phyloP scores from a whole-genome alignment of 805 yeast genomes.

The Candida sonorensis region DNA sequence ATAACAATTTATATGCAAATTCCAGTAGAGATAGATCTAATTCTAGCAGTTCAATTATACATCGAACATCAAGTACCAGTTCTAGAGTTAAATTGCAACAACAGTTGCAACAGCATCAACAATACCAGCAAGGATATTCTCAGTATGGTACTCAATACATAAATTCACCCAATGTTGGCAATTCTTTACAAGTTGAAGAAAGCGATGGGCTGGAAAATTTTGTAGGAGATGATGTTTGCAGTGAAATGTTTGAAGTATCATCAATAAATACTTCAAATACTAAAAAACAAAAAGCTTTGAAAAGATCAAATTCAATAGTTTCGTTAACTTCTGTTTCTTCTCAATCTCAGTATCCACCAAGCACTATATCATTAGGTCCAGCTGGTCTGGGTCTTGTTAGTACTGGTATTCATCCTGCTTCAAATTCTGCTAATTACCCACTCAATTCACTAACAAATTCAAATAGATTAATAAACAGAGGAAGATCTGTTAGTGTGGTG shows the following conservation, averaged over 20 bases:
- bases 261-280: constrained; percentile 22
- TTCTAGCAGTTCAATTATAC: constrained; percentile 12
- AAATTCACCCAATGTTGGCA: constrained; percentile 14
- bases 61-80: constrained; percentile 1
- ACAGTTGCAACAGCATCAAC: constrained; percentile 1
- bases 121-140: background rate
- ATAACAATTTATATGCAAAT: background rate
- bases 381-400: too few relatives aligned
- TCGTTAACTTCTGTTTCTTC: constrained; percentile 20
- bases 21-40: constrained; percentile 14
- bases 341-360: constrained; percentile 15
- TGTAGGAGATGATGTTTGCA: constrained; percentile 5
- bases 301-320: constrained; percentile 23
- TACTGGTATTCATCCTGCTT: constrained; percentile 8
- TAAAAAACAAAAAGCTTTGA: constrained; percentile 21
- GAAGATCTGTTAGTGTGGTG: constrained; percentile 14
- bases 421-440: constrained; percentile 2
- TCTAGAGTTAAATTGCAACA: constrained; percentile 2
- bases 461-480: constrained; percentile 6
- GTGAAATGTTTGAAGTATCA: constrained; percentile 16
- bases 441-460: constrained; percentile 2
- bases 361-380: constrained; percentile 5
- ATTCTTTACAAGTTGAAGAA: constrained; percentile 12
- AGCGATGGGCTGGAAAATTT: constrained; percentile 7
- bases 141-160: background rate